Conservation (phyloP, 73 alveolate genomes). For the Tetrahymena malaccensis region DNA sequence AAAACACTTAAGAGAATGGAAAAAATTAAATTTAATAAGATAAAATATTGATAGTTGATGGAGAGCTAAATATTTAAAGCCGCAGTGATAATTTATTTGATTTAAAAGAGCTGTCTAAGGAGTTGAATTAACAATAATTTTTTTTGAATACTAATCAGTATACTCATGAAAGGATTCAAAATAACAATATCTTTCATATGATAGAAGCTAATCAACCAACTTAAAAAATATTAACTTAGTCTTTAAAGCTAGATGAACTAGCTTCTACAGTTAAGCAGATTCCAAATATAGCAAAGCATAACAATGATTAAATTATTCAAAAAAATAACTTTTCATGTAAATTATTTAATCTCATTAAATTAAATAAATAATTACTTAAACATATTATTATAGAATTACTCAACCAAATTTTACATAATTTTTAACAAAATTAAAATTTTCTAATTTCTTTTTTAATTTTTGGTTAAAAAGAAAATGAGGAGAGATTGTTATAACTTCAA, state of each 20-base stretch:
- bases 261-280: neutral
- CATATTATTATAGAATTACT: too few species aligned
- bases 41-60: neutral
- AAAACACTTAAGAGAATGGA: neutral
- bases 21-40: neutral
- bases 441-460: too few species aligned
- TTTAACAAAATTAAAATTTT: too few species aligned
- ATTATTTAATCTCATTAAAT: too few species aligned
- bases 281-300: neutral
- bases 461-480: neutral
- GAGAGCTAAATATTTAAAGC: neutral
- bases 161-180: neutral
- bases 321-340: neutral
- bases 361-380: too few species aligned
- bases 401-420: too few species aligned
- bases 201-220: neutral
- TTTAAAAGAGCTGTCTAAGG: neutral
- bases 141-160: neutral
- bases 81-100: neutral
- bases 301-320: neutral
- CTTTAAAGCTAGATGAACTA: neutral
- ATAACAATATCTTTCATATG: neutral
- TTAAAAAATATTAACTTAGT: neutral
- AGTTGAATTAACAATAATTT: neutral
- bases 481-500: neutral